Base-by-base conservation (phyloP, 2,329 filamentous ascomycete species). In the Apiospora pterosperma region DNA sequence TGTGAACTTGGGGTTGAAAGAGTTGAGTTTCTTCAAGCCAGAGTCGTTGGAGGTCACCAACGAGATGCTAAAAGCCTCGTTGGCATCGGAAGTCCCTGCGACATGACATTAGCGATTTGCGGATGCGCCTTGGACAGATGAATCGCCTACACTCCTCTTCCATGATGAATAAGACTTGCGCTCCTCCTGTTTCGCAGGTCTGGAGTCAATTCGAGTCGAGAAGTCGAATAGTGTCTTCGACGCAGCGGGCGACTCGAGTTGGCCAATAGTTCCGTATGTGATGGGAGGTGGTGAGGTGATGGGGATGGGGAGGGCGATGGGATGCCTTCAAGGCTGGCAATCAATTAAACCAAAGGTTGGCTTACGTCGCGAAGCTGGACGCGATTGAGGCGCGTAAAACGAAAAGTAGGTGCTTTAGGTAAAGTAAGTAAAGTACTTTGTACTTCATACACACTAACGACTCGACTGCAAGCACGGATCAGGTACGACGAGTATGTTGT, bases 1-100 rank as follows among this genome's bases (percentile, higher is more conserved):
- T 21, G 95, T 97, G 76, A 94, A 96, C 73, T 87, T 86, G 0
- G 96, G 96, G 66, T 92, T 85, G 77, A 99, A 98, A 34, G 86
- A 85, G 31, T 86, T 84, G 70, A 90, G 79, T 36, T 84, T 85
- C 71, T 85, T 87, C 61, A 85, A 74, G 68, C 82, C 81, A 8
- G 78, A 77, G 21, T 80, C 76, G 6, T 81, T 77, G 12, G 85
- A 81, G 44, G 81, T 79, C 21, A 87, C 79, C 39, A 92, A 82
- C 62, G 85, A 87, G 71, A 93, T 83, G 62, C 80, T 81, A 70
- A 91, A 75, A 64, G 88, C 87, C 70, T 90, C 84, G 70, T 86
- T 66, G 62, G 65, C 65, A 31, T 64, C 65, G 60, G 34, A 60
- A 44, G 60, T 66, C 65, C 65, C 65, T 66, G 34, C 42, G 14